Evolutionary conservation across 352 stramenopile species (phyloP).

Genomic region (Elongisporangium senticosum): DNA sequence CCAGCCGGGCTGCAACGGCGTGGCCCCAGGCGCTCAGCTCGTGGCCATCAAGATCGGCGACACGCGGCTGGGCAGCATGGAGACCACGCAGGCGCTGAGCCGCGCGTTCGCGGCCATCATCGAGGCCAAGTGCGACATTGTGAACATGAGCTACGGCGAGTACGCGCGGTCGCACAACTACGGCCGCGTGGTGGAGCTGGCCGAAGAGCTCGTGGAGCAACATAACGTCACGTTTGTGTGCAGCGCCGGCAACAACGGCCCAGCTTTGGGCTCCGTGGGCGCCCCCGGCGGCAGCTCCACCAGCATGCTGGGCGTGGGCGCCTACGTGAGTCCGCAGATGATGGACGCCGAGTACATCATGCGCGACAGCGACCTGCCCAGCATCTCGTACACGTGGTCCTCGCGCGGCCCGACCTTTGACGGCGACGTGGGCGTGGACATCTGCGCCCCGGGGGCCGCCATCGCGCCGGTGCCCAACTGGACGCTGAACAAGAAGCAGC

Average conservation of each 20-base stretch:
- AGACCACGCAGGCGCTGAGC: slow-evolving; percentile 87
- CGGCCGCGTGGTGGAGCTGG: slow-evolving; percentile 86
- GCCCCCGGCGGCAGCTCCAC: slow-evolving; percentile 88
- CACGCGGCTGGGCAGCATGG: slow-evolving; percentile 90
- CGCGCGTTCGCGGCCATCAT: slow-evolving; percentile 90
- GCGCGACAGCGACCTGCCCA: slow-evolving; percentile 52
- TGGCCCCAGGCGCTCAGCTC: slow-evolving; percentile 92
- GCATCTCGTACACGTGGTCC: slow-evolving; percentile 89
- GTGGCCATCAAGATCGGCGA: slow-evolving; percentile 95
- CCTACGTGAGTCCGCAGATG: slow-evolving; percentile 94
- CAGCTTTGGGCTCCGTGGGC: slow-evolving; percentile 92
- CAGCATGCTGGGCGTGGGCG: slow-evolving; percentile 89
- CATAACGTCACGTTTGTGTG: slow-evolving; percentile 93
- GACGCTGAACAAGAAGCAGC: slow-evolving; percentile 93
- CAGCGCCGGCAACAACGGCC: slow-evolving; percentile 94
- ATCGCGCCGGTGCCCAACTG: slow-evolving; percentile 94
- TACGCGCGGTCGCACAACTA: slow-evolving; percentile 83
- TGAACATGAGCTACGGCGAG: slow-evolving; percentile 98
- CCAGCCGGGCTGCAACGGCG: slow-evolving; percentile 86
- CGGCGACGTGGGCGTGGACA: slow-evolving; percentile 86
- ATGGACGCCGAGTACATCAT: slow-evolving; percentile 91
- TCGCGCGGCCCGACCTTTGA: slow-evolving; percentile 91
- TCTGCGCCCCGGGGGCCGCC: slow-evolving; percentile 92
- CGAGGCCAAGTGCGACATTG: slow-evolving; percentile 85
- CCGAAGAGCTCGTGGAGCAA: slow-evolving; percentile 88